These are phyloP conservation scores for Mangifera indica DNA, from an alignment of 345 rosid genomes.

Conservation along the genomic window DNA sequence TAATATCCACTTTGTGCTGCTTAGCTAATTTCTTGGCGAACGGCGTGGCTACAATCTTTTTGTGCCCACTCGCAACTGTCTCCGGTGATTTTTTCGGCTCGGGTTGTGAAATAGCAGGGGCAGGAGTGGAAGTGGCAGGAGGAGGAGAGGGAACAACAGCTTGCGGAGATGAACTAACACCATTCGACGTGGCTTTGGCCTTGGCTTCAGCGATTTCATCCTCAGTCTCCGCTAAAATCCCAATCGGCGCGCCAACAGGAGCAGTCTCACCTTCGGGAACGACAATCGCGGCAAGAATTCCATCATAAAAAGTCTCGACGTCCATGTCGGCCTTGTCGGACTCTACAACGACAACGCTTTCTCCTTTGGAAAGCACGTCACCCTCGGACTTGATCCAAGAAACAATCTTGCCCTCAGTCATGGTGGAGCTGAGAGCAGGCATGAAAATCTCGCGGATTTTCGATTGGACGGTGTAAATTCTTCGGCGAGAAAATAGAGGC, in stretches of 20 bases:
- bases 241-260: conserved; percentile 86
- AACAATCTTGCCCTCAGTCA: conserved; percentile 98
- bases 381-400: conserved; percentile 96
- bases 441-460: conserved; percentile 98
- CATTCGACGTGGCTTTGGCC: conserved; percentile 55
- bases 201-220: conserved; percentile 88
- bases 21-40: conserved; percentile 88
- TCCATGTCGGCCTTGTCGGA: conserved; percentile 99
- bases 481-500: conserved; percentile 24
- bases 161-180: conserved; percentile 31
- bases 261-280: conserved; percentile 90
- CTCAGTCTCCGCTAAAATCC: conserved; percentile 80
- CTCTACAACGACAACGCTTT: conserved; percentile 94
- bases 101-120: conserved; percentile 42
- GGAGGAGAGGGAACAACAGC: conserved; percentile 49
- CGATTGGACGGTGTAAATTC: conserved; percentile 48
- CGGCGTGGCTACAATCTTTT: conserved; percentile 70
- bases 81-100: conserved; percentile 22
- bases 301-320: conserved; percentile 91
- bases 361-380: conserved; percentile 83
- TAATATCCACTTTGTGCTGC: conserved; percentile 77
- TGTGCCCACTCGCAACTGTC: conserved; percentile 47
- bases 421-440: conserved; percentile 98
- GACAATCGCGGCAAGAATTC: conserved; percentile 90
- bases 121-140: conserved; percentile 41